Base-by-base conservation (phyloP, 2,329 filamentous ascomycete species). In the Pseudogymnoascus sp. region DNA sequence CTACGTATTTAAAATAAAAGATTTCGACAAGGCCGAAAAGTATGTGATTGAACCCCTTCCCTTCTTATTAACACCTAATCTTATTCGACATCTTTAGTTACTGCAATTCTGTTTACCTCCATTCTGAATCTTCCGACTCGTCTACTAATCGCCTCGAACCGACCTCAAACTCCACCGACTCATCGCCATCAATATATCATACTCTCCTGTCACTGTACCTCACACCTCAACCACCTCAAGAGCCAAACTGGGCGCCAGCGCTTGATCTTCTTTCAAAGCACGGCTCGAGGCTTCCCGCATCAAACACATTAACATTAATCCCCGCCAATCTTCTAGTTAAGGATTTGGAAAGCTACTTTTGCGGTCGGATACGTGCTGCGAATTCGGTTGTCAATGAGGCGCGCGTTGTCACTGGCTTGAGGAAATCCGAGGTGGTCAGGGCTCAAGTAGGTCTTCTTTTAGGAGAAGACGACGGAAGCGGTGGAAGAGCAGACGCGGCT, bases 11-110 rank as follows among this genome's bases (percentile, higher is more conserved):
- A 94, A 93, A 74, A 84, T 99, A 74, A 79, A 89, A 67, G 88
- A 96, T 73, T 93, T 90, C 66, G 79, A 78, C 11, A 97, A 96
- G 75, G 94, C 94, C 33, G 94, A 99, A 82, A 91, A 96, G 88
- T 96, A 78, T 65, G 86, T 80, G 22, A 33, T 16, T 8, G 49
- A 35, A 52, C 49, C 4, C 41, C 9, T 22, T 19, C 25, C 12
- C 42, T 49, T 36, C 25, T 5, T 16, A 58, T 30, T 11, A n/a
- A 25, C 16, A 39, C 33, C 14, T 60, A 35, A 62, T 28, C 67
- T 71, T 61, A 73, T 42, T 36, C 4, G 60, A 11, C 14, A 16
- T 25, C 11, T 60, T 19, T 59, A 91, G 88, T 67, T 91, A 99
- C 76, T 97, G 94, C 78, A 97, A 97, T 75, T 87, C 86, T 65